Evolutionary conservation across 176 grass and related monocot genomes (phyloP), one percentile per base, ranked within the genome.

Genomic region (Olyra latifolia): DNA sequence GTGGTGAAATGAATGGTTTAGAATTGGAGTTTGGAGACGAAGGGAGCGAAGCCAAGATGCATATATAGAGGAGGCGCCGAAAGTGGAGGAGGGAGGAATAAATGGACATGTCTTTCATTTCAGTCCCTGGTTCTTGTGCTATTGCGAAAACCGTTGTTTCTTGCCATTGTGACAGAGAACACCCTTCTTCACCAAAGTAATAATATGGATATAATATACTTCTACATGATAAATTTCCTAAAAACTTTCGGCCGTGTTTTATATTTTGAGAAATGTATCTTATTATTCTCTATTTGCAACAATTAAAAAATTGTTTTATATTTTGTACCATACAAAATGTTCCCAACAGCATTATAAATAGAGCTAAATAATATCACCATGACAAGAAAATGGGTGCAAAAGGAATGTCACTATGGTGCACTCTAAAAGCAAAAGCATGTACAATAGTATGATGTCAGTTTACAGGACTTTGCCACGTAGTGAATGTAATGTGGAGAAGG

Each of bases 1-100:
- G 63, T 53, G 4, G 16, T 12, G 1, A 4, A 7, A 2, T 47
- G 82, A 42, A 41, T 85, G 40, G 59, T 58, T 76, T 84, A 50
- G 28, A 48, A 49, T 39, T 59, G 49, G 69, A 76, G 40, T 52
- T 38, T 62, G 81, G 76, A 72, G 72, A 29, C 5, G 49, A 82
- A 29, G 20, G 22, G 66, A 72, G n/a, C 10, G 4, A 0, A 29
- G 25, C 8, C 16, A 32, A 1, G 9, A 12, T 1, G 57, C 3
- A 0, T 85, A 43, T 89, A 82, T 89, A 85, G 48, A 32, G 16
- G 17, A 39, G 28, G 54, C 38, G 77, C 64, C 64, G 65, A 58
- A 71, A 56, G 17, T 44, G 53, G 69, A 11, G 71, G 77, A 54
- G 7, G 15, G 15, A 15, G 35, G 35, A 71, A 58, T 23, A 12